These are phyloP conservation scores for Beauveria brongniartii DNA, from an alignment of 2,329 filamentous ascomycete species.

Conservation along the genomic window DNA sequence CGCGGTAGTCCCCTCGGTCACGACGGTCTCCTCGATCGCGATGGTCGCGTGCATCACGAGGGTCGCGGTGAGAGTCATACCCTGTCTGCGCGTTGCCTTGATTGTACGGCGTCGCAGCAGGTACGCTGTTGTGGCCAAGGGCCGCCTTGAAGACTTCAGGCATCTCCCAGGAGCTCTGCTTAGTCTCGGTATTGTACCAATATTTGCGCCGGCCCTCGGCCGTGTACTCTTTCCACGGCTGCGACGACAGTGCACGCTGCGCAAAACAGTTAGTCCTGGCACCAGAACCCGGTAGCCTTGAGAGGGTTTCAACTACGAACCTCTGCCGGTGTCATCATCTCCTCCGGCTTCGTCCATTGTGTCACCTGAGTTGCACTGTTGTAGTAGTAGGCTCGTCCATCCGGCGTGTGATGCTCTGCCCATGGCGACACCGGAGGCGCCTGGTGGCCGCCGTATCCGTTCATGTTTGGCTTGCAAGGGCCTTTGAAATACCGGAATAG, in stretches of 20 bases:
- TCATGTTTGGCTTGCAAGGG: slow-evolving; percentile 39
- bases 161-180: slow-evolving; percentile 92
- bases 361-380: slow-evolving; percentile 79
- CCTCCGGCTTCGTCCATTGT: slow-evolving; percentile 89
- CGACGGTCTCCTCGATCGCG: slow-evolving; percentile 14
- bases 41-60: slow-evolving; percentile 17
- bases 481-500: background rate
- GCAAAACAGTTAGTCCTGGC: slow-evolving; percentile 12
- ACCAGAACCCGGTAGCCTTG: background rate
- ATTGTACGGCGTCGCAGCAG: slow-evolving; percentile 33
- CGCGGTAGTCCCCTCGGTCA: slow-evolving; percentile 14
- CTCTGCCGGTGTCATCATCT: slow-evolving; percentile 77
- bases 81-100: slow-evolving; percentile 37
- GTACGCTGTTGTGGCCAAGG: slow-evolving; percentile 48
- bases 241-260: slow-evolving; percentile 69
- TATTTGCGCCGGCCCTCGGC: slow-evolving; percentile 83
- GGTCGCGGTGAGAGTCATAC: slow-evolving; percentile 31
- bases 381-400: slow-evolving; percentile 87
- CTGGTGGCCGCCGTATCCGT: slow-evolving; percentile 44
- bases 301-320: slow-evolving; percentile 34
- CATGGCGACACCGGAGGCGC: slow-evolving; percentile 64
- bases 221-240: slow-evolving; percentile 90
- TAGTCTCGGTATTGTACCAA: slow-evolving; percentile 89
- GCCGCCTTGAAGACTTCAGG: slow-evolving; percentile 70
- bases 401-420: slow-evolving; percentile 73